Evolutionary conservation across 2,329 filamentous ascomycete genomes (phyloP), one percentile per base, ranked within the genome.

Genomic region (Tricladium varicosporioides): DNA sequence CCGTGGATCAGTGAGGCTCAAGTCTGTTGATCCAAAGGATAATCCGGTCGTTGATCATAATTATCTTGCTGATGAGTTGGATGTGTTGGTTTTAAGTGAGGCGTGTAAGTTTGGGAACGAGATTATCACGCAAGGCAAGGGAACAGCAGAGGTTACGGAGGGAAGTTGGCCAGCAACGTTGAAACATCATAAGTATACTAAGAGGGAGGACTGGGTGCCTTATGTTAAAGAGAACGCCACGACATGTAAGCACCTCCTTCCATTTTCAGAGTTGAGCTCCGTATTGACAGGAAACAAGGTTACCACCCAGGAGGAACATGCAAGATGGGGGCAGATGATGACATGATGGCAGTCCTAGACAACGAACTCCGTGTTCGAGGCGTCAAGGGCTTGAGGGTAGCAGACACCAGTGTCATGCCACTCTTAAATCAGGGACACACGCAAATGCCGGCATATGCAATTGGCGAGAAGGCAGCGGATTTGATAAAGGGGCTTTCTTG

Each of bases 51-150:
- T 85, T 0, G 78, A 86, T 65, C 82, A 82, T 63, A 80, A 79
- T 54, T 86, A 84, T 59, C 71, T 86, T 2, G 76, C 75, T 1
- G 76, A 87, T 60, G 78, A 80, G 5, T 69, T 85, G 9, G 84
- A 87, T 60, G 64, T 85, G 43, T 72, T 85, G 15, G 81, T 86
- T 5, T 66, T 86, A 53, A 79, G 75, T 1, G 84, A 86, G 65
- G 84, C 78, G 0, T 85, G 81, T 47, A 75, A 75, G 1, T 80
- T 80, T 48, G 82, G 75, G 0, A 85, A 86, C 60, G 83, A 87
- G 68, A 80, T 86, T 59, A 75, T 85, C 22, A 80, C 78, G 67
- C 71, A 80, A 14, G 84, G 83, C 0, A 72, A 73, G 1, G 83
- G 80, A 0, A 87, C 84, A 1, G 83, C 77, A 67, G 76, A 80